Conservation (phyloP, 768 basidiomycete species). For the Kondoa malvinella region DNA sequence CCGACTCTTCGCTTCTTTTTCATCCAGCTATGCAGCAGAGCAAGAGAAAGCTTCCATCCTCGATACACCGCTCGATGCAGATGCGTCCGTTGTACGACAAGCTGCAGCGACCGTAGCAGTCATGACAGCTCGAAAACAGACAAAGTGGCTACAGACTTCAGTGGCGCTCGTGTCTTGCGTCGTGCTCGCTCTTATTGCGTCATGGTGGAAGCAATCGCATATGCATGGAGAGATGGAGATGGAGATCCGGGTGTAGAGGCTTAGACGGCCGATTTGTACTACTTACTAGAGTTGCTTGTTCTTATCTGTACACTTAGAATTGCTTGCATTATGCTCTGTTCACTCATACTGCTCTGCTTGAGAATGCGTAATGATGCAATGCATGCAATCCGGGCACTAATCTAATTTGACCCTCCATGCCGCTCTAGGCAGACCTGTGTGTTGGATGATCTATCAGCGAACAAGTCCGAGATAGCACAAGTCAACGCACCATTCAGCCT, state of each 20-base stretch:
- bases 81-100: neutral
- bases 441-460: too few relatives aligned
- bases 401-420: slow-evolving; percentile 24
- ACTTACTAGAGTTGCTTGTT: neutral
- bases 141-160: neutral
- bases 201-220: neutral
- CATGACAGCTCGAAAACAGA: neutral
- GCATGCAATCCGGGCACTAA: too few relatives aligned
- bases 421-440: slow-evolving; percentile 21
- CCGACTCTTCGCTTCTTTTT: slow-evolving; percentile 17
- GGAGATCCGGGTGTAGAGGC: neutral
- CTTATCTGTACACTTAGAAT: neutral
- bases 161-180: neutral
- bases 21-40: neutral
- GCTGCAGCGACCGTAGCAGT: neutral
- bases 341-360: too few relatives aligned
- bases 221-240: neutral
- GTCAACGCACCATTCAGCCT: slow-evolving; percentile 68
- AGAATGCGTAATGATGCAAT: too few relatives aligned
- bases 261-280: neutral
- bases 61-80: neutral
- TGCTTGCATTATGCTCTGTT: too few relatives aligned
- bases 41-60: neutral
- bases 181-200: neutral
- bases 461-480: too few relatives aligned